Evolutionary conservation across 305 asterid species (phyloP), one percentile per base, ranked within the genome.

Genomic region (Stenogyne calaminthoides): DNA sequence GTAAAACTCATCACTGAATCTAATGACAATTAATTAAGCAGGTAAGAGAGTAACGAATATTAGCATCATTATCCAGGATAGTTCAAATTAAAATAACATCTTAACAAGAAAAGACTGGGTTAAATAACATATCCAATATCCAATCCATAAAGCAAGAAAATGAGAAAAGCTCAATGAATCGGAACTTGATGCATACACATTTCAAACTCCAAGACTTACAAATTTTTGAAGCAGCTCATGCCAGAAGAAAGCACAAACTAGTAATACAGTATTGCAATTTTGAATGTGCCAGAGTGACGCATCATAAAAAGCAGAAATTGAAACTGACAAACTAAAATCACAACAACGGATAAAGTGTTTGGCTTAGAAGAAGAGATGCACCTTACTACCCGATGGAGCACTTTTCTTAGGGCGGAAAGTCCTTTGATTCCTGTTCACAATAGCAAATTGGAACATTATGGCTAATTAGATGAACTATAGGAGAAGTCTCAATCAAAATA

Each of bases 341-440:
- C 73, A 60, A 69, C 18, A 83, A 59, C 12, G 5, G 40, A 44
- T 16, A 54, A 37, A 52, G 56, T 27, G 22, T 64, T 36, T 56
- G 80, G 68, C 40, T 55, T 55, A 55, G 64, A 64, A 78, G 71
- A 37, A 54, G 54, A 81, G n/a, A 66, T 10, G 75, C 76, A 93
- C 98, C 98, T 93, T 93, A 83, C 93, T 93, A 80, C 97, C 98
- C 9, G 98, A 93, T 39, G 97, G 97, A 51, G 96, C 93, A 82
- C 96, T 93, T 71, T 93, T 91, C 72, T 93, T 93, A 36, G 98
- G 98, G 59, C 97, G 95, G 85, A 93, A 93, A 1, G 98, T 93
- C 80, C 88, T 88, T 78, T 93, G 98, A 60, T 91, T 93, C 88
- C 98, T 93, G 89, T 52, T 47, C 55, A 74, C 70, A 72, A 66